Evolutionary conservation across 108 stramenopile genomes (phyloP).

Genomic region (Cyclotella sp.): DNA sequence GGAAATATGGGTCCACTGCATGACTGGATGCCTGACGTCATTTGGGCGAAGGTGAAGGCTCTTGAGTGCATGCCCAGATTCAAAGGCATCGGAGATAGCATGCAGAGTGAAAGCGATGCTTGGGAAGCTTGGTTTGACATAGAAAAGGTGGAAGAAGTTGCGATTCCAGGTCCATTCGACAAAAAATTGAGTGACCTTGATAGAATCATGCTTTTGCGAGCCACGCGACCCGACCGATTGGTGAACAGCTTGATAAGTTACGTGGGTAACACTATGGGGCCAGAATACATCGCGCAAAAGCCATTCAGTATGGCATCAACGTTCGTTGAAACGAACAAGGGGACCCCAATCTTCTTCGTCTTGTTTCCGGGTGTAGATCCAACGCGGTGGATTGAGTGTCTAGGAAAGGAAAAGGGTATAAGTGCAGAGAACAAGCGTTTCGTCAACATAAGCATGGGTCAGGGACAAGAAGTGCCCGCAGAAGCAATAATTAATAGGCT

Average conservation of each 20-base stretch:
- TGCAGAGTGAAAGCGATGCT: constrained; percentile 81
- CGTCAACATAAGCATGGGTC: constrained; percentile 88
- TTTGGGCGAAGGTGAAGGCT: constrained; percentile 83
- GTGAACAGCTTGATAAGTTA: constrained; percentile 60
- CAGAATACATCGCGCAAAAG: constrained; percentile 66
- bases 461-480: constrained; percentile 78
- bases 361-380: constrained; percentile 87
- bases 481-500: constrained; percentile 57
- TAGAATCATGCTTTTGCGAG: constrained; percentile 69
- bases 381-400: constrained; percentile 77
- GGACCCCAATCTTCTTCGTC: constrained; percentile 83
- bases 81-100: constrained; percentile 73
- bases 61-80: constrained; percentile 65
- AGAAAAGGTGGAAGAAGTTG: constrained; percentile 66
- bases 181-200: constrained; percentile 61
- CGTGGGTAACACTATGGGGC: constrained; percentile 65
- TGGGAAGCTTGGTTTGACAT: constrained; percentile 81
- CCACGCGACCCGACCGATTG: constrained; percentile 80
- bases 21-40: constrained; percentile 77
- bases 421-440: constrained; percentile 67
- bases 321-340: constrained; percentile 60
- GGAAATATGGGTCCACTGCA: constrained; percentile 83
- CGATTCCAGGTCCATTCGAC: constrained; percentile 75
- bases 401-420: constrained; percentile 65
- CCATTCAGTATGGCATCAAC: constrained; percentile 76